A percentile compares a stretch with the other conserved stretches of the same genome.
These are phyloP conservation scores for Lentinus tigrinus DNA, from an alignment of 768 basidiomycete genomes.

Conservation along the genomic window DNA sequence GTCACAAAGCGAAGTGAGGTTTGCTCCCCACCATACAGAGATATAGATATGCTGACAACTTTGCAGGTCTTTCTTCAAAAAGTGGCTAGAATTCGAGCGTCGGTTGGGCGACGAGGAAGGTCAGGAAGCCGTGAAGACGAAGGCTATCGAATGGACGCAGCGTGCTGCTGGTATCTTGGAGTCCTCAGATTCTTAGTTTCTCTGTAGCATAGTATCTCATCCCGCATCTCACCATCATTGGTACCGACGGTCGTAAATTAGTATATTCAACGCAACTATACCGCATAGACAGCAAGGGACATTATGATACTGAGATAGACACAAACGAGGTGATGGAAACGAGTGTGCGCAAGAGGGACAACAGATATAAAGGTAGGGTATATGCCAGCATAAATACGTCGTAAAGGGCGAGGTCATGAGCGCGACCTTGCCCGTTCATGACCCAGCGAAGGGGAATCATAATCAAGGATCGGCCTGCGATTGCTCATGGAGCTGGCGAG, in stretches of 20 bases:
- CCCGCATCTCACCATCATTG: not conserved
- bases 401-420: conserved; percentile 36
- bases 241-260: conserved; percentile 10
- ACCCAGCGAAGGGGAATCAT: conserved; percentile 51
- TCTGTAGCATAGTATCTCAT: conserved; percentile 1
- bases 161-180: conserved; percentile 45
- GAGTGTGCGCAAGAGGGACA: conserved; percentile 42
- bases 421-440: conserved; percentile 63
- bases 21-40: not conserved
- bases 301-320: conserved; percentile 19
- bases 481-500: conserved; percentile 77
- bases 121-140: conserved; percentile 75
- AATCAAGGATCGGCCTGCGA: conserved; percentile 70
- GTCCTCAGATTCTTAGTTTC: conserved; percentile 36
- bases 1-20: conserved; percentile 89
- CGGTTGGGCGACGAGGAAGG: conserved; percentile 77
- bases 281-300: conserved; percentile 34
- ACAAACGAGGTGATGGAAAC: conserved; percentile 32
- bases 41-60: not conserved
- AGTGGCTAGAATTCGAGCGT: conserved; percentile 89
- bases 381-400: conserved; percentile 38
- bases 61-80: conserved; percentile 90
- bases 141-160: conserved; percentile 91
- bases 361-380: conserved; percentile 43
- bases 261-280: conserved; percentile 29